Percentiles rank a stretch among this genome's conserved stretches.
Evolutionary conservation across 2,329 filamentous ascomycete species (phyloP).

Genomic region (Neopestalotiopsis rosae): DNA sequence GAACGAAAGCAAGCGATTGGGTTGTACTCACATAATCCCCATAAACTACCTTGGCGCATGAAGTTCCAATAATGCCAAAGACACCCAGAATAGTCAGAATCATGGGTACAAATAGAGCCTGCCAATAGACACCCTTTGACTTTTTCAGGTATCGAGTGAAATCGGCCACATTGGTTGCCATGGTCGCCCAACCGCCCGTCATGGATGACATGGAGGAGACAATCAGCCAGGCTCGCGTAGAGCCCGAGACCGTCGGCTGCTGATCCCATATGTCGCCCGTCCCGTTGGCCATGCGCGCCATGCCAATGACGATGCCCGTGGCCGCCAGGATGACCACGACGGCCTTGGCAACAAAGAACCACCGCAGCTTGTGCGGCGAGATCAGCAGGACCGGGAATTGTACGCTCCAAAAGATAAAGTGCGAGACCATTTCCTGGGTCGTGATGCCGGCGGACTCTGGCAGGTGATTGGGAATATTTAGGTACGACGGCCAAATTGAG

Average conservation of each 20-base stretch:
- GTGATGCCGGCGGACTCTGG: slow-evolving; percentile 56
- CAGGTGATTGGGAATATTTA: slow-evolving; percentile 57
- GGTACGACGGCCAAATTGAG: slow-evolving; percentile 61
- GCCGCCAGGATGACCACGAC: slow-evolving; percentile 61
- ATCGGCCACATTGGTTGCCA: slow-evolving; percentile 58
- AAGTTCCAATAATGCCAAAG: slow-evolving; percentile 63
- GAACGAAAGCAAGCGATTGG: slow-evolving; percentile 49
- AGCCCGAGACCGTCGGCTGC: slow-evolving; percentile 41
- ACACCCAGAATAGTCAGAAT: slow-evolving; percentile 54
- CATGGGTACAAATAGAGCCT: slow-evolving; percentile 50
- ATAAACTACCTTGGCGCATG: slow-evolving; percentile 57
- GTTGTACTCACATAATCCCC: slow-evolving; percentile 58
- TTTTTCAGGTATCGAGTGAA: slow-evolving; percentile 51
- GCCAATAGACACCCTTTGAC: slow-evolving; percentile 43
- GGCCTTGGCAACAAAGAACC: slow-evolving; percentile 55
- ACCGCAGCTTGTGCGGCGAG: slow-evolving; percentile 40
- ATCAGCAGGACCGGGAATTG: slow-evolving; percentile 37
- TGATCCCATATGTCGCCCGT: slow-evolving; percentile 46
- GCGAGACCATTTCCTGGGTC: slow-evolving; percentile 55
- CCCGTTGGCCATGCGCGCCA: slow-evolving; percentile 61
- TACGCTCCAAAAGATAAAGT: slow-evolving; percentile 58
- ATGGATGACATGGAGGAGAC: slow-evolving; percentile 51
- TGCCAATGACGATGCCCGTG: slow-evolving; percentile 68
- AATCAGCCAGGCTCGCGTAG: slow-evolving; percentile 59
- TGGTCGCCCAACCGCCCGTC: slow-evolving; percentile 46